These are phyloP conservation scores for Silene uniflora DNA, from an alignment of 148 eudicot genomes.

Conservation along the genomic window DNA sequence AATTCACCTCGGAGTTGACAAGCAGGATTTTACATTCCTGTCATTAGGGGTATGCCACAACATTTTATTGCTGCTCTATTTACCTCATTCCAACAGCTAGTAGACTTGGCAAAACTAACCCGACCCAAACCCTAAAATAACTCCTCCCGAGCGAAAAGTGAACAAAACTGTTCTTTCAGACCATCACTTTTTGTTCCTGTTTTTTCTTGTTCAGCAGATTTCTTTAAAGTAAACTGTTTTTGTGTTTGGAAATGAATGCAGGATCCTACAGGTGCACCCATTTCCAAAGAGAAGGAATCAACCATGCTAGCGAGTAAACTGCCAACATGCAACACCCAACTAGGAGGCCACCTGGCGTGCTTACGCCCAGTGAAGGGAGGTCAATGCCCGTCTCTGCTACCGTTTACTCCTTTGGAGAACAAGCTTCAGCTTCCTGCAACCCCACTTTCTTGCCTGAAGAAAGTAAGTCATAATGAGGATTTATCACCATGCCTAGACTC, in stretches of 20 bases:
- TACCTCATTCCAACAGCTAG: not conserved
- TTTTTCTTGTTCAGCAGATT: not conserved
- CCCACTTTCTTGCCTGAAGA: slow-evolving; percentile 31
- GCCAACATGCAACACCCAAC: slow-evolving; percentile 58
- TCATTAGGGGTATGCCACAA: slow-evolving; percentile 54
- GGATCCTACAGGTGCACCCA: slow-evolving; percentile 78
- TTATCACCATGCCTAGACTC: slow-evolving; percentile 33
- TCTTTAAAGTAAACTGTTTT: not conserved
- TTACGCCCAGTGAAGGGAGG: slow-evolving; percentile 51
- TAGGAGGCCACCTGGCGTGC: slow-evolving; percentile 63
- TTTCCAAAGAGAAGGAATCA: slow-evolving; percentile 61
- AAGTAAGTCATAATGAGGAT: slow-evolving; percentile 22
- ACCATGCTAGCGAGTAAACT: slow-evolving; percentile 50
- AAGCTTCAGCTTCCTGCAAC: slow-evolving; percentile 53
- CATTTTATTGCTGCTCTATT: not conserved
- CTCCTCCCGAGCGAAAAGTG: no score
- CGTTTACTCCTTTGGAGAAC: slow-evolving; percentile 58
- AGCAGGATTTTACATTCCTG: slow-evolving; percentile 72
- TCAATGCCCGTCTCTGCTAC: slow-evolving; percentile 35
- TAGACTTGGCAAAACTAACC: not conserved
- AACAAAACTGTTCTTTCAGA: no score
- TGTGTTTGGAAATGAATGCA: slow-evolving; percentile 15
- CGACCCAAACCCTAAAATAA: no score
- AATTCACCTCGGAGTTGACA: slow-evolving; percentile 59
- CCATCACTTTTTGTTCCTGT: not conserved